A percentile compares a stretch with the other conserved stretches of the same genome.
Evolutionary conservation across 345 rosid species (phyloP).

Genomic region (Aurinia saxatilis): DNA sequence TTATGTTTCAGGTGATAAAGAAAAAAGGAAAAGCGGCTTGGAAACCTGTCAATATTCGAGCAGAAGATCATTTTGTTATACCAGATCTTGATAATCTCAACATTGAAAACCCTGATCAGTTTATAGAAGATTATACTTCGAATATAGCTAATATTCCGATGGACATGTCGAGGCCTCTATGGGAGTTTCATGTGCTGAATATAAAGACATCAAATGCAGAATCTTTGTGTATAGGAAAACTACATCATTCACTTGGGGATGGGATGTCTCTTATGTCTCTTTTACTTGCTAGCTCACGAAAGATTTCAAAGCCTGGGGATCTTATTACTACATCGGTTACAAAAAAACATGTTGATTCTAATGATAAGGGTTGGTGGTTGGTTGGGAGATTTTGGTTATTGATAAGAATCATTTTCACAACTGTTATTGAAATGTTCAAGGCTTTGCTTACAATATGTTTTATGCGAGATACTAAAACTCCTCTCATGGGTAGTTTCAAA

Average conservation of each 20-base stretch:
- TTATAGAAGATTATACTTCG: slow-evolving; percentile 49
- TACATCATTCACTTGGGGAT: slow-evolving; percentile 48
- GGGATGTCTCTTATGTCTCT: slow-evolving; percentile 53
- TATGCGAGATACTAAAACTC: slow-evolving; percentile 34
- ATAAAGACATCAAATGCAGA: slow-evolving; percentile 48
- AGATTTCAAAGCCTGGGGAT: slow-evolving; percentile 34
- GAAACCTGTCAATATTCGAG: slow-evolving; percentile 13
- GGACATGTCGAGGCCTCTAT: slow-evolving; percentile 47
- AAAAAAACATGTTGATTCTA: no score
- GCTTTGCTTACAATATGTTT: slow-evolving; percentile 27
- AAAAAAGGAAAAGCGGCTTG: slow-evolving; percentile 37
- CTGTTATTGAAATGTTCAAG: no score
- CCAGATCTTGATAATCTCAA: slow-evolving; percentile 4
- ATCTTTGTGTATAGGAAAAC: slow-evolving; percentile 24
- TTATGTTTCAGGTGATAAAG: not conserved
- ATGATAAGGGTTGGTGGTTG: no score
- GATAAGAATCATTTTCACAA: no score
- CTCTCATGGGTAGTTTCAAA: slow-evolving; percentile 23
- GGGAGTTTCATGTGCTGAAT: slow-evolving; percentile 29
- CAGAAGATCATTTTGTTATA: slow-evolving; percentile 5
- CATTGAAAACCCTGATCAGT: slow-evolving; percentile 36
- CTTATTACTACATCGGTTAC: no score
- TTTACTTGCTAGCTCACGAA: slow-evolving; percentile 36
- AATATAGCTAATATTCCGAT: slow-evolving; percentile 37
- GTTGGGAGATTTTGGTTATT: slow-evolving; percentile 25